These are phyloP conservation scores for Vaccinium myrtillus DNA, from an alignment of 148 eudicot species.

Conservation along the genomic window DNA sequence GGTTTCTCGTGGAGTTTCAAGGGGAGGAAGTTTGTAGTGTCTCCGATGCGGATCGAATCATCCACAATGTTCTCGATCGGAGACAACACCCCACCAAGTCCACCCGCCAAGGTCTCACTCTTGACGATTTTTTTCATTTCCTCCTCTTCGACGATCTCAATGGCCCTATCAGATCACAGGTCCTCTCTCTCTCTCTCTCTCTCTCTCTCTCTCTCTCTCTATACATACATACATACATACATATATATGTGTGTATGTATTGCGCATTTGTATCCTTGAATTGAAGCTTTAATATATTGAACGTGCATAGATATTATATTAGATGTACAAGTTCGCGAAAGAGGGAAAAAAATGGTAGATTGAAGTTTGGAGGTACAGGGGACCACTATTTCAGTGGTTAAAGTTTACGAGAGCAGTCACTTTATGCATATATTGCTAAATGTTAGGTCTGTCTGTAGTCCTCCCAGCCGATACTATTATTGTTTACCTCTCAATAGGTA, in stretches of 20 bases:
- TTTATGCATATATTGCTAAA: too few species aligned
- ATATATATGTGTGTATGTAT: not conserved
- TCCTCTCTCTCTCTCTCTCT: constrained; percentile 18
- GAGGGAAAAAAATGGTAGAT: not conserved
- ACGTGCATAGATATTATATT: not conserved
- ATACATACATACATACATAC: not conserved
- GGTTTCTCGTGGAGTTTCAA: constrained; percentile 65
- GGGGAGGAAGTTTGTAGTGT: constrained; percentile 32
- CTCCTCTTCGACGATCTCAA: constrained; percentile 68
- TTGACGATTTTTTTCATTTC: constrained; percentile 70
- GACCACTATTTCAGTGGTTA: too few species aligned
- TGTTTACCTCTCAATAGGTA: not conserved
- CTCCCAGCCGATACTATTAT: too few species aligned
- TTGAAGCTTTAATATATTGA: not conserved
- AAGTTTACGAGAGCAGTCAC: too few species aligned
- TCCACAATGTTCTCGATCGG: constrained; percentile 35
- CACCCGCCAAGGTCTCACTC: constrained; percentile 32
- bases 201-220: not conserved
- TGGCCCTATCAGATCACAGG: constrained; percentile 58
- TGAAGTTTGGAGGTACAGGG: too few species aligned
- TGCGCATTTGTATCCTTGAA: too few species aligned
- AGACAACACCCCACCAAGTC: constrained; percentile 33
- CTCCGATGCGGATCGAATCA: constrained; percentile 39
- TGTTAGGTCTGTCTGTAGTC: too few species aligned
- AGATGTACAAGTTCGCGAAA: too few species aligned